These are phyloP conservation scores for Sporopachydermia cereana DNA, from an alignment of 1,139 yeast genomes.

Conservation along the genomic window DNA sequence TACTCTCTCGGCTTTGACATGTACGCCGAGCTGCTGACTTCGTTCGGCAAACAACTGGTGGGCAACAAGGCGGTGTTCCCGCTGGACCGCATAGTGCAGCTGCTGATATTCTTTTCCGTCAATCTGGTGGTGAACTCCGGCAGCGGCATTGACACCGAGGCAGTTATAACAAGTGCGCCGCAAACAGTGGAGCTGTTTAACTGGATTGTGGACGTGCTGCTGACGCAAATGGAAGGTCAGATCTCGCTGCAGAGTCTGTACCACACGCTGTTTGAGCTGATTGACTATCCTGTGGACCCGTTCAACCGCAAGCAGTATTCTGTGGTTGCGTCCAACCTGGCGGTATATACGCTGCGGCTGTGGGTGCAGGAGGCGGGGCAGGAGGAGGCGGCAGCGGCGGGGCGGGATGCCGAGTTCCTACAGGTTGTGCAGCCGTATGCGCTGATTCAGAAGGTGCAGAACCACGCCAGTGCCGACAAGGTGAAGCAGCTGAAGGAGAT, in stretches of 20 bases:
- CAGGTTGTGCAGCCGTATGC: constrained; percentile 1
- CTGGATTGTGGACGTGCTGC: background rate
- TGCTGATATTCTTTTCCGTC: constrained; percentile 4
- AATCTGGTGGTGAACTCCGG: background rate
- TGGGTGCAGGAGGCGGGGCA: background rate
- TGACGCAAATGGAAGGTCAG: background rate
- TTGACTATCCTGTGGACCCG: constrained; percentile 4
- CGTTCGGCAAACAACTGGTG: background rate
- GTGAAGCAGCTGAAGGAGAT: background rate
- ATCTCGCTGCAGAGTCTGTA: background rate
- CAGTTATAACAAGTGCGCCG: constrained; percentile 16
- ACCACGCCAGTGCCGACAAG: background rate
- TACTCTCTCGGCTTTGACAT: background rate
- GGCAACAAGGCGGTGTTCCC: constrained; percentile 2
- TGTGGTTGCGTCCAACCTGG: constrained; percentile 2
- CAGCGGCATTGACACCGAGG: background rate
- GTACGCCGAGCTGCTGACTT: background rate
- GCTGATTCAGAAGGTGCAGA: constrained; percentile 2
- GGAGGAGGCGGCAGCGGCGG: background rate
- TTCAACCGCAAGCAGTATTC: constrained; percentile 4
- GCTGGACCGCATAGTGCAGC: background rate
- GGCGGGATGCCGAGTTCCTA: background rate
- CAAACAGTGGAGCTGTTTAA: constrained; percentile 14
- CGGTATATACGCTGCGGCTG: background rate
- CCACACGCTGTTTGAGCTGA: constrained; percentile 1